Conservation (phyloP, 306 rosid genomes). For the Crotalaria pallida region DNA sequence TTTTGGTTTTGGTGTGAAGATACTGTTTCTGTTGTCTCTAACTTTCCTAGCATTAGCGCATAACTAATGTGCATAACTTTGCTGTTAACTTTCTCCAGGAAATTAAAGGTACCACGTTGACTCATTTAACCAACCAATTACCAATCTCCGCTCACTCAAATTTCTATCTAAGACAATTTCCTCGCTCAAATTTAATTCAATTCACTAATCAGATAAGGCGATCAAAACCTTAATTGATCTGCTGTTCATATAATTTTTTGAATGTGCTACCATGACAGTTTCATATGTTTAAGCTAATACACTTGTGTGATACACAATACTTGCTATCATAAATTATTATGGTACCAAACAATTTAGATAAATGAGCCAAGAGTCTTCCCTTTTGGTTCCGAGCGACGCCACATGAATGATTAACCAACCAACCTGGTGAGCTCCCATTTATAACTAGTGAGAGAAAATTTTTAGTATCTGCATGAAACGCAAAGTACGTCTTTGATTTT, state of each 20-base stretch:
- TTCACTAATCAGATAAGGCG: neutral
- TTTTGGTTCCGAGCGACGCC: no score
- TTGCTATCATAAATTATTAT: no score
- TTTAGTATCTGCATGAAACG: no score
- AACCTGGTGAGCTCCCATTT: no score
- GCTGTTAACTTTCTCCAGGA: conserved; percentile 36
- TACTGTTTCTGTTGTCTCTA: conserved; percentile 22
- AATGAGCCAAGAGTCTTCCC: no score
- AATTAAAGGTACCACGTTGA: conserved; percentile 13
- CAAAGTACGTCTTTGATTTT: no score
- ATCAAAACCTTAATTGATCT: neutral
- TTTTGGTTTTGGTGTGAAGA: conserved; percentile 72
- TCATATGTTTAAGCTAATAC: neutral
- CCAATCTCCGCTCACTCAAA: neutral
- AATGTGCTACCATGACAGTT: neutral
- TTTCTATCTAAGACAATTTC: no score
- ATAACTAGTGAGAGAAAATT: no score
- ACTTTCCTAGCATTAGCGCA: neutral
- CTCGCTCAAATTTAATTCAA: no score
- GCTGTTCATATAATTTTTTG: neutral
- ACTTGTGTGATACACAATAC: no score
- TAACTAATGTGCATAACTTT: conserved; percentile 44
- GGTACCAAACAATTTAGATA: no score
- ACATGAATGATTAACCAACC: no score
- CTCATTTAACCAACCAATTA: conserved; percentile 13